Conservation (phyloP, 176 grass and related monocot species). For the Avena eriantha region DNA sequence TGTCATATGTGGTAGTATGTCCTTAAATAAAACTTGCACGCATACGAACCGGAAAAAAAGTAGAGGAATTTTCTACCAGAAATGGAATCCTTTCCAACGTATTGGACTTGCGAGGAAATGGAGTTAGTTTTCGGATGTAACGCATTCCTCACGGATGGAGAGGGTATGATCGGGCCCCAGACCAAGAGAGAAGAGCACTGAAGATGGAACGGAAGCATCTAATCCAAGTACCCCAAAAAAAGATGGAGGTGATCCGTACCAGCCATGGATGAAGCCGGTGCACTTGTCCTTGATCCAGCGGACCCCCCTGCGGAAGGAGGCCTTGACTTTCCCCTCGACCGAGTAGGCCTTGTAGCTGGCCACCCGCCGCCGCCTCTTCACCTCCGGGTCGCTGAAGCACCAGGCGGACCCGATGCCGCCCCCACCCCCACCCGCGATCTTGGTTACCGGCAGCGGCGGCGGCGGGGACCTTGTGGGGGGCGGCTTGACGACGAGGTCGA, state of each 20-base stretch:
- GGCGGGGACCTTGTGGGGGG: conserved; percentile 47
- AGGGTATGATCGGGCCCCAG: not conserved
- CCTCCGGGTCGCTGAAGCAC: conserved; percentile 96
- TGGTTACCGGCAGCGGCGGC: conserved; percentile 42
- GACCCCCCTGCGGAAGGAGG: conserved; percentile 81
- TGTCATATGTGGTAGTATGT: not conserved
- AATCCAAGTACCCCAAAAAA: not conserved
- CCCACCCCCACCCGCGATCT: conserved; percentile 30
- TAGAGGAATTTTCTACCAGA: not conserved
- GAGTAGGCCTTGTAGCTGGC: conserved; percentile 97
- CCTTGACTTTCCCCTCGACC: conserved; percentile 90
- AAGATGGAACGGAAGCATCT: not conserved
- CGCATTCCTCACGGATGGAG: not conserved
- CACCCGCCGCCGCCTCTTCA: conserved; percentile 84
- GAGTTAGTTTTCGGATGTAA: not conserved
- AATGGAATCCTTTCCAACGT: not conserved
- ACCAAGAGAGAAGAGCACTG: not conserved
- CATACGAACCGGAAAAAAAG: not conserved
- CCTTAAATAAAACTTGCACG: conserved; percentile 8
- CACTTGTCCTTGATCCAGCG: conserved; percentile 98
- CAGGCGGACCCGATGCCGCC: conserved; percentile 48
- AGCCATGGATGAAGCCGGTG: conserved; percentile 82
- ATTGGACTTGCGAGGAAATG: not conserved
- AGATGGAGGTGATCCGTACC: conserved; percentile 45
- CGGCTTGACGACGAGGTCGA: conserved; percentile 56